Base-by-base conservation (phyloP, 768 basidiomycete genomes). In the Amanita pseudoporphyria region DNA sequence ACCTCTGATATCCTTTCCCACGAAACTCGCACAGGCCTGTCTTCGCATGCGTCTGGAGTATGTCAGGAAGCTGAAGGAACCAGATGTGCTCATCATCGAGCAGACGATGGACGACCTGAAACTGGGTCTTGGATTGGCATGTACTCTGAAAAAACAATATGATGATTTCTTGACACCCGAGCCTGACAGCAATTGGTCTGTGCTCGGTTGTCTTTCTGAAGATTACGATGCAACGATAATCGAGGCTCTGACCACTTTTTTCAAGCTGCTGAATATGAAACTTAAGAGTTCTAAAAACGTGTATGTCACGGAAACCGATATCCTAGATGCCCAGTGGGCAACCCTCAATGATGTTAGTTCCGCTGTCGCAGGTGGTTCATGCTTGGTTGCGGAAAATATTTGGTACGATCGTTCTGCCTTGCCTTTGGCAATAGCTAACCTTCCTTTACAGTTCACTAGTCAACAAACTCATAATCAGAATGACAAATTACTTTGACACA, bases 291-390 rank as follows among this genome's bases (percentile, higher is more conserved):
- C 82, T 52, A 92, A 90, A 63, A 87, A 86, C 16, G 90, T 94
- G 42, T 88, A 95, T 65, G 94, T 98, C 73, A 92, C 94, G 61
- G 96, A 99, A 71, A 96, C 94, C 0, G 95, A 98, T 62, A 82
- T 98, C n/a, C 74, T 99, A 32, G 95, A 99, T 62, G 83, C 86
- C 5, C 93, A 98, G 58, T 95, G 93, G 88, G 84, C 87, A 16
- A 94, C 95, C 18, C 83, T 98, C 66, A 88, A 87, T 55, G 88
- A 89, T 62, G 91, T 95, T 45, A 92, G 91, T 51, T 72, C 93
- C 63, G 87, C 84, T 32, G 84, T 92, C 7, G 72, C 80, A 16
- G 89, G 89, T 4, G 96, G 94, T 19, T 92, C 95, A 16, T 68
- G 86, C 46, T 70, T 95, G 3, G 93, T 99, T 9, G 94, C 94